A percentile compares a stretch with the other conserved stretches of the same genome.
phyloP scores from a whole-genome alignment of 306 rosid species.

The Medicago lupulina region DNA sequence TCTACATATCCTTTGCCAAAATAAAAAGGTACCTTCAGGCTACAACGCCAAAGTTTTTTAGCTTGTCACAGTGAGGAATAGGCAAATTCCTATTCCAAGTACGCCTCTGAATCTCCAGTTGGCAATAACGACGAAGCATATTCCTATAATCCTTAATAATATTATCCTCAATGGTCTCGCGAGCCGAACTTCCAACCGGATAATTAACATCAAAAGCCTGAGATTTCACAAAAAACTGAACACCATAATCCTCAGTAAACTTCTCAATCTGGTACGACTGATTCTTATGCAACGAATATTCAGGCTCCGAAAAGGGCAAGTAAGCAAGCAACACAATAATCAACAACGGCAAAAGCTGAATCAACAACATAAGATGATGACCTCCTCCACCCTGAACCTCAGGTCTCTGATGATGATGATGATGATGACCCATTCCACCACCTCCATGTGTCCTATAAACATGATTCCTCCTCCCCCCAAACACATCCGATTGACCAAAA shows the following conservation, averaged over 20 bases:
- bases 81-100: conserved; percentile 82
- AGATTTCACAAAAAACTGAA: conserved; percentile 77
- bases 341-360: conserved; percentile 79
- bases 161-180: conserved; percentile 63
- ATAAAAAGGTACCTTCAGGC: conserved; percentile 62
- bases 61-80: conserved; percentile 82
- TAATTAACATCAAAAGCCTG: conserved; percentile 62
- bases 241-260: conserved; percentile 66
- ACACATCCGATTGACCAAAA: conserved; percentile 74
- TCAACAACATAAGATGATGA: conserved; percentile 62
- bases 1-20: not conserved
- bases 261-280: conserved; percentile 64
- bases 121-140: conserved; percentile 83
- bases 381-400: conserved; percentile 66
- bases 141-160: conserved; percentile 70
- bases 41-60: conserved; percentile 52
- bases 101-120: conserved; percentile 79
- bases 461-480: conserved; percentile 60
- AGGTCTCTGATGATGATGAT: conserved; percentile 60
- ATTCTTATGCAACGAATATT: conserved; percentile 69
- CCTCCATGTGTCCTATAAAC: conserved; percentile 59
- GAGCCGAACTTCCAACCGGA: conserved; percentile 79
- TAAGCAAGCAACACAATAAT: conserved; percentile 73
- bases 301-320: conserved; percentile 84
- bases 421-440: conserved; percentile 37